Evolutionary conservation across 2,329 filamentous ascomycete genomes (phyloP), one percentile per base, ranked within the genome.

Genomic region (Sporothrix pseudoabietina): DNA sequence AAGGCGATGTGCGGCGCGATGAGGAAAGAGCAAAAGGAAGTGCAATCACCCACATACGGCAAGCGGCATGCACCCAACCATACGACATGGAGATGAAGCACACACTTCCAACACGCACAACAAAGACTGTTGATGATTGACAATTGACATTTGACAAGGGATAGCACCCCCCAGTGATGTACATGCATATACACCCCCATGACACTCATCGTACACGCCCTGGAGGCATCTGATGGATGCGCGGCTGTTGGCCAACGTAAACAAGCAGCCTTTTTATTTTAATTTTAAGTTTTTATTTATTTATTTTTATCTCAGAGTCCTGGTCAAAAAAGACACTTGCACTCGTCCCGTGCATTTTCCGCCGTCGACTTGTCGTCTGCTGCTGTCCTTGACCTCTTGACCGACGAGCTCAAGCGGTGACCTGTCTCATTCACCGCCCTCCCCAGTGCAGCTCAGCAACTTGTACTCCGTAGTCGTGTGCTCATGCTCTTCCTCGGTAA

Each of bases 11-110:
- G 32, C 32, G 35, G 4, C 41, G 16, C n/a, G n/a, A 9, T 8
- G 32, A 39, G 14, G 57, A 9, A 39, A n/a, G 59, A 22, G 7
- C n/a, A 41, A 30, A 26, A 63, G 32, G 30, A 63, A 63, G 59
- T n/a, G 59, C 59, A 63, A n/a, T n/a, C 35, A 22, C 32, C 59
- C 59, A 63, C 59, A 63, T 63, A 9, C 32, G 59, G 59, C 59
- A 63, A 12, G 59, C 59, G 59, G 59, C 59, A 41, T 41, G n/a
- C 19, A 10, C 16, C 9, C 22, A 22, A 41, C 32, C 32, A 63
- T 22, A 63, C 32, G 59, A 39, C 19, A 39, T 63, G n/a, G 14
- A 35, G 57, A 61, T 16, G 19, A 63, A 39, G 19, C 6, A 12
- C 12, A 57, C 16, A 22, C 41, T 9, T 6, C 6, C 52, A 44